Conservation (phyloP, 2,329 filamentous ascomycete species). For the Thelonectria olida region DNA sequence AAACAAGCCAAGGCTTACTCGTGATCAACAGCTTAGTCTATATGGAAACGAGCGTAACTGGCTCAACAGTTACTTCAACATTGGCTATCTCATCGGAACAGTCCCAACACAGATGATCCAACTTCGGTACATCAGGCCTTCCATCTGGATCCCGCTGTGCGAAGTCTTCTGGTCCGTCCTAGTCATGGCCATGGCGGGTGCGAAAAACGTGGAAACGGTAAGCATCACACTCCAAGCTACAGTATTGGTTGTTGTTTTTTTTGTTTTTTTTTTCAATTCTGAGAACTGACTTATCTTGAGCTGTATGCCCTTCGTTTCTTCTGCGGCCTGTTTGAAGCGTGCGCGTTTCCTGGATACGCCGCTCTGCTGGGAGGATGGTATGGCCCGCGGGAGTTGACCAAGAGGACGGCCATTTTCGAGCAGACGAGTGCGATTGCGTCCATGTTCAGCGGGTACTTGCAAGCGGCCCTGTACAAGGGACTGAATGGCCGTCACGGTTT, state of each 20-base stretch:
- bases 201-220: slow-evolving; percentile 34
- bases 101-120: slow-evolving; percentile 33
- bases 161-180: slow-evolving; percentile 36
- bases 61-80: slow-evolving; percentile 38
- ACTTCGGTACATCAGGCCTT: slow-evolving; percentile 36
- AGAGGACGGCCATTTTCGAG: slow-evolving; percentile 40
- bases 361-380: slow-evolving; percentile 44
- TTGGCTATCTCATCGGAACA: slow-evolving; percentile 38
- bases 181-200: slow-evolving; percentile 35
- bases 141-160: slow-evolving; percentile 42
- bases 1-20: neutral
- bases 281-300: slow-evolving; percentile 1
- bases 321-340: slow-evolving; percentile 40
- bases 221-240: neutral
- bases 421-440: slow-evolving; percentile 33
- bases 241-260: too few relatives aligned
- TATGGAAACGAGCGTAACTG: slow-evolving; percentile 41
- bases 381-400: slow-evolving; percentile 38
- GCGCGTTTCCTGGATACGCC: slow-evolving; percentile 34
- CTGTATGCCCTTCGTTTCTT: slow-evolving; percentile 42
- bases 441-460: slow-evolving; percentile 45
- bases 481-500: slow-evolving; percentile 44
- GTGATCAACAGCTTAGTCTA: slow-evolving; percentile 21
- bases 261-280: too few relatives aligned
- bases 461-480: slow-evolving; percentile 46